These are phyloP conservation scores for Hanseniaspora uvarum DNA, from an alignment of 1,139 yeast species.

Conservation along the genomic window DNA sequence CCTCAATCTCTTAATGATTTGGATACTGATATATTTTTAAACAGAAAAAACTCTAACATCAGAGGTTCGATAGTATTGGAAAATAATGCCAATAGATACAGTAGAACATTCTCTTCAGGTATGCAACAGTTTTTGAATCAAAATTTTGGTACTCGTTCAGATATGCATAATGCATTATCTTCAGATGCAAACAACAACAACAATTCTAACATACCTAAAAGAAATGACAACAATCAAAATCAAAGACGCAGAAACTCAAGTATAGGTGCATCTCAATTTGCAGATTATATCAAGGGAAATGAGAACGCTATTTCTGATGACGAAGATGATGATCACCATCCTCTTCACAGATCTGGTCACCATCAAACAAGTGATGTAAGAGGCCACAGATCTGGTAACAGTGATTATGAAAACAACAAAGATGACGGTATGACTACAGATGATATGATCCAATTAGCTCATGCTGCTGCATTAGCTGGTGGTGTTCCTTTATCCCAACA, in stretches of 20 bases:
- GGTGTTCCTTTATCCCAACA: conserved; percentile 16
- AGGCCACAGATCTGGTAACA: background rate
- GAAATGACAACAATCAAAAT: conserved; percentile 3
- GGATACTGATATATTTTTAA: conserved; percentile 15
- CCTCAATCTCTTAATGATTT: conserved; percentile 12
- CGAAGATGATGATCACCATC: conserved; percentile 16
- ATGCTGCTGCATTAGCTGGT: conserved; percentile 17
- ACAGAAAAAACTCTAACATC: conserved; percentile 22
- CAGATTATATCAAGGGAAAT: conserved; percentile 16
- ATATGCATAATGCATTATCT: background rate
- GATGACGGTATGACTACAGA: conserved; percentile 13
- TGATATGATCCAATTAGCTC: conserved; percentile 15
- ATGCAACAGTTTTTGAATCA: conserved; percentile 17
- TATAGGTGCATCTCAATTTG: conserved; percentile 13
- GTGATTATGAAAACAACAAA: conserved; percentile 1
- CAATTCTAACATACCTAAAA: conserved; percentile 1
- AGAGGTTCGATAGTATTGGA: conserved; percentile 17
- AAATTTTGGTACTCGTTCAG: conserved; percentile 15
- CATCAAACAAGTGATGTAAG: conserved; percentile 9
- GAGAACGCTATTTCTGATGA: conserved; percentile 18
- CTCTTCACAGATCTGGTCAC: background rate
- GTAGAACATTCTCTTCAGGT: conserved; percentile 17
- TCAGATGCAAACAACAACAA: conserved; percentile 6
- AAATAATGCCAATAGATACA: conserved; percentile 8
- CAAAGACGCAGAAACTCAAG: conserved; percentile 2